Evolutionary conservation across 2,329 filamentous ascomycete genomes (phyloP).

Genomic region (Phaeomoniella chlamydospora): DNA sequence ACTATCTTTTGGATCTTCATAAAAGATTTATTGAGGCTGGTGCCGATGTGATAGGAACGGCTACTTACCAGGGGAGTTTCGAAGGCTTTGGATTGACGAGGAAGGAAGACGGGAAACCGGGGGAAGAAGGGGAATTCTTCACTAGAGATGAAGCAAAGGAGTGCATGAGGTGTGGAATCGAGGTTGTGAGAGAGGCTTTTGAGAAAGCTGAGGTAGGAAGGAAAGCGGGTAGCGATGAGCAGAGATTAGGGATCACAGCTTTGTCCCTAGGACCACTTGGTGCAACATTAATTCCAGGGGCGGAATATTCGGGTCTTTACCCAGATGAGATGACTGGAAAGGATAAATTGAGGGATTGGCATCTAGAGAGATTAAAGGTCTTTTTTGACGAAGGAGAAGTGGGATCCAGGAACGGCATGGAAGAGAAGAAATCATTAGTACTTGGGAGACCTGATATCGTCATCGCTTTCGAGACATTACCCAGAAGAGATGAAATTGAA

Average conservation of each 20-base stretch:
- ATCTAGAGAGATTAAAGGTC: conserved; percentile 36
- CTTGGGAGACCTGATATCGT: too few species aligned
- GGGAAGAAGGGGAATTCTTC: conserved; percentile 4
- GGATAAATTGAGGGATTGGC: conserved; percentile 39
- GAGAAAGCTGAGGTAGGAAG: too few species aligned
- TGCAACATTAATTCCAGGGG: conserved; percentile 49
- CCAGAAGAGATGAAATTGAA: conserved; percentile 45
- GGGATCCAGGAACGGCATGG: conserved; percentile 5
- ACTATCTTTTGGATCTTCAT: conserved; percentile 41
- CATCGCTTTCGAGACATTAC: conserved; percentile 53
- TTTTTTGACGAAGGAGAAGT: conserved; percentile 21
- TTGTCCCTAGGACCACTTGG: conserved; percentile 54
- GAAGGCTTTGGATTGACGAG: conserved; percentile 41
- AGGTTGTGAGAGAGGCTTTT: conserved; percentile 20
- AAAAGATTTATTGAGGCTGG: conserved; percentile 40
- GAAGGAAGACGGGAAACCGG: background rate
- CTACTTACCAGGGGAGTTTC: conserved; percentile 51
- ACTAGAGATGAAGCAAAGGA: conserved; percentile 11
- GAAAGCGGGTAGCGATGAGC: conserved; percentile 12
- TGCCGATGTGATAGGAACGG: conserved; percentile 49
- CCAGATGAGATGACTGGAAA: conserved; percentile 31
- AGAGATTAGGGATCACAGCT: conserved; percentile 29
- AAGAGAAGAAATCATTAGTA: conserved; percentile 20
- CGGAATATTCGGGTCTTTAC: conserved; percentile 52
- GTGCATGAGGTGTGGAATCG: conserved; percentile 25